Evolutionary conservation across 257 asterid species (phyloP), one percentile per base, ranked within the genome.

Genomic region (Nicotiana noctiflora): DNA sequence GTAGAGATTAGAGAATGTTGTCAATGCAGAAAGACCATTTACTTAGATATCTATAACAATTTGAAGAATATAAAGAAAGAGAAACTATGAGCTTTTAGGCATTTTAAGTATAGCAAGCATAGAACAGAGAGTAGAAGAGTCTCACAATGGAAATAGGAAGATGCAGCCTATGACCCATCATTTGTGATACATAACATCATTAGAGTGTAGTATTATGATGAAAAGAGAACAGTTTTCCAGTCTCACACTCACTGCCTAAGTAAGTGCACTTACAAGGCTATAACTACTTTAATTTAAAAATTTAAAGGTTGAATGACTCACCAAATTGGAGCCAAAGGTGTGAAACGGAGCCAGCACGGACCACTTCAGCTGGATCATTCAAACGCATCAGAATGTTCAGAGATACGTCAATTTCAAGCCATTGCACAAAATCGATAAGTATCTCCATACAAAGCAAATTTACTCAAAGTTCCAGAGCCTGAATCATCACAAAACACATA

Each of bases 281-380:
- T 52, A 15, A 52, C 27, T 29, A 40, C 37, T 44, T 60, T 15
- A 80, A 17, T 49, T 29, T 29, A 65, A 2, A 52, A 77, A 66
- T 5, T 19, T 32, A n/a, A 46, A 81, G 77, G 72, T 31, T 31
- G 63, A 60, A 81, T 21, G 77, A 75, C 97, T 87, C 83, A 93
- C 98, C 94, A 82, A 91, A 90, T 32, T 82, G 89, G 82, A 60
- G 90, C 98, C 97, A 94, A 63, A 81, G 31, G 59, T 80, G 88
- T 6, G 95, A 92, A 65, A 89, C 95, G 8, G 86, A 81, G 70
- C 90, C 82, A 46, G 90, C 91, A 67, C 90, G 92, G 62, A 88
- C 90, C 18, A 92, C 67, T 83, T 92, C 98, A 27, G 86, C 89
- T 6, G 94, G 95, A 82, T 94, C 98, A 86, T 85, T 87, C 84